Base-by-base conservation (phyloP, 1,139 yeast species). In the Zygoascus hellenicus region DNA sequence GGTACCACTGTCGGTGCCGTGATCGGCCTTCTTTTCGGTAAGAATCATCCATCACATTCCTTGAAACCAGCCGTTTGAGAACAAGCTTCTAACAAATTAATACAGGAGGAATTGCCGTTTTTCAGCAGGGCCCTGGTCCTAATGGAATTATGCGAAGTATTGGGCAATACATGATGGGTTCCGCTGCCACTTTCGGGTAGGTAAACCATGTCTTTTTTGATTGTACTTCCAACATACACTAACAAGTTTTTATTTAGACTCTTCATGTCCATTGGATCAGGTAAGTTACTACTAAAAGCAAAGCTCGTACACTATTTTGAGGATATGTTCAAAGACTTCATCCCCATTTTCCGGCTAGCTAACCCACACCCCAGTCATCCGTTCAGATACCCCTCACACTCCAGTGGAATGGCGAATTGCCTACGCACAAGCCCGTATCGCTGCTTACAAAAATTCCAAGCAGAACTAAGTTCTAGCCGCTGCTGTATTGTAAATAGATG, bases 111-210 rank as follows among this genome's bases (percentile, higher is more conserved):
- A 82, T 87, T 62, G 84, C 97, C 51, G 85, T 94, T 54, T 70
- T 88, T 59, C 94, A 90, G 51, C 82, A 86, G 56, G 99, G 99
- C 13, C 90, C 96, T 14, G 99, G 98, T n/a, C 97, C 98, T 46
- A 86, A 88, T 62, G 99, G 99, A 48, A 88, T 88, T 51, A 84
- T 92, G 82, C 83, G 96, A 71, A 90, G 97, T 5, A 72, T 94
- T 61, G 98, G 98, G 47, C 96, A 90, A 69, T 92, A 89, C 68
- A 90, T 94, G 69, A 82, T 87, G 66, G 97, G 97, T 47, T 88
- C 97, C 5, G 97, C 95, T 11, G 97, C 95, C 44, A 92, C 97
- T 11, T 92, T 94, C 67, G 96, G 96, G 62, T 61, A 43, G 47
- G 62, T 57, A 9, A 7, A 13, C 11, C 38, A 11, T 10, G 35